Conservation (phyloP, 306 rosid genomes). For the Cercis canadensis region DNA sequence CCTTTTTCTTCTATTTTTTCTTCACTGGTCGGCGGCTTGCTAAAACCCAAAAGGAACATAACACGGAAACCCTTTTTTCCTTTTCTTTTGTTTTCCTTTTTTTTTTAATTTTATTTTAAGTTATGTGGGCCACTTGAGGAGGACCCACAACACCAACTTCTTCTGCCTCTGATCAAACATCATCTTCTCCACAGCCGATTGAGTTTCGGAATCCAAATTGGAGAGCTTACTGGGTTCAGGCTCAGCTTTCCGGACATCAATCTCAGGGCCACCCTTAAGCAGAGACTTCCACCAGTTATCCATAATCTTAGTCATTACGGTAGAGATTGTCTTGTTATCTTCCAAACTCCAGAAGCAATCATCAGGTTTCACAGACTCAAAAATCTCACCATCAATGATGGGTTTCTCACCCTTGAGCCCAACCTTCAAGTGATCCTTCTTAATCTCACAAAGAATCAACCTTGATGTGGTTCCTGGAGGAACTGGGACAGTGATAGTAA, state of each 20-base stretch:
- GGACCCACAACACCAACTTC: too few relatives aligned
- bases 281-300: too few relatives aligned
- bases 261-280: too few relatives aligned
- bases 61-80: too few relatives aligned
- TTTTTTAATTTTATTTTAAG: too few relatives aligned
- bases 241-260: conserved; percentile 14
- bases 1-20: too few relatives aligned
- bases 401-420: conserved; percentile 28
- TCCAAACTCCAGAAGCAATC: conserved; percentile 20
- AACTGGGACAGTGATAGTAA: conserved; percentile 5
- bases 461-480: background rate
- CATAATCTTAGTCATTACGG: conserved; percentile 16
- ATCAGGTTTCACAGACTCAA: conserved; percentile 1
- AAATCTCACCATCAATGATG: conserved; percentile 16
- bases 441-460: background rate
- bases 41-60: too few relatives aligned
- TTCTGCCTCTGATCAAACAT: conserved; percentile 26
- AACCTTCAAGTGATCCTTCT: conserved; percentile 13
- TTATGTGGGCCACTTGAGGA: too few relatives aligned
- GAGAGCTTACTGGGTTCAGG: background rate
- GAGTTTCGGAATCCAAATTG: background rate
- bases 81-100: too few relatives aligned
- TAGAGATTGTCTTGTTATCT: background rate
- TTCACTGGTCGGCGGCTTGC: too few relatives aligned
- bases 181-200: conserved; percentile 27